Evolutionary conservation across 1,139 yeast species (phyloP).

Genomic region (Kodamaea sp.): DNA sequence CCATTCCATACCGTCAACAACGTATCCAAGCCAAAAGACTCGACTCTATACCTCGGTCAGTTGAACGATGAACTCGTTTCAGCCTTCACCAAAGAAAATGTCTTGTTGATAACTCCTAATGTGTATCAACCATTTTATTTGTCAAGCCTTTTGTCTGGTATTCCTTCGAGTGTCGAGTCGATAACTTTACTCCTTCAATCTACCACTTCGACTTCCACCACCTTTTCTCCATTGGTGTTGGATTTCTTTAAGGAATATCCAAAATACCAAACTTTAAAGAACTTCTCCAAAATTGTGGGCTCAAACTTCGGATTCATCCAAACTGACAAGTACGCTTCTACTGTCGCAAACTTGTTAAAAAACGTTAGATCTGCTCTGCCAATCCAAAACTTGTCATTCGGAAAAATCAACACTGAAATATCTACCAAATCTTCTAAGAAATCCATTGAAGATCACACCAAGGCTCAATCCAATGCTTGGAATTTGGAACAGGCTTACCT

Average conservation of each 20-base stretch:
- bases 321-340: slow-evolving; percentile 42
- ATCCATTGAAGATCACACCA: slow-evolving; percentile 23
- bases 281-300: slow-evolving; percentile 55
- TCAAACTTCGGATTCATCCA: slow-evolving; percentile 57
- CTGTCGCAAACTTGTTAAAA: slow-evolving; percentile 50
- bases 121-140: slow-evolving; percentile 74
- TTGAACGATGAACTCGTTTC: slow-evolving; percentile 45
- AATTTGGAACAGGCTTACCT: slow-evolving; percentile 76
- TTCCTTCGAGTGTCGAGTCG: slow-evolving; percentile 59
- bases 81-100: slow-evolving; percentile 41
- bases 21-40: slow-evolving; percentile 42
- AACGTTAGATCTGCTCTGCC: slow-evolving; percentile 59
- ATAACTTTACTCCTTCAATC: slow-evolving; percentile 69
- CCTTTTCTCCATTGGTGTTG: slow-evolving; percentile 63
- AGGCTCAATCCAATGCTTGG: slow-evolving; percentile 47
- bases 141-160: slow-evolving; percentile 44
- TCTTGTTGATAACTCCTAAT: slow-evolving; percentile 58
- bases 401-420: slow-evolving; percentile 38
- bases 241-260: slow-evolving; percentile 70
- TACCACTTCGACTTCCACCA: slow-evolving; percentile 47
- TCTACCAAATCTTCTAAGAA: slow-evolving; percentile 32
- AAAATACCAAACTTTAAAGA: slow-evolving; percentile 46
- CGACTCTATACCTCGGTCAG: slow-evolving; percentile 64
- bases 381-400: slow-evolving; percentile 63
- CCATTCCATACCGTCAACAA: slow-evolving; percentile 33